Percentiles rank a stretch among this genome's conserved stretches.
These are phyloP conservation scores for Calonectria henricotiae DNA, from an alignment of 2,329 filamentous ascomycete species.

Conservation along the genomic window DNA sequence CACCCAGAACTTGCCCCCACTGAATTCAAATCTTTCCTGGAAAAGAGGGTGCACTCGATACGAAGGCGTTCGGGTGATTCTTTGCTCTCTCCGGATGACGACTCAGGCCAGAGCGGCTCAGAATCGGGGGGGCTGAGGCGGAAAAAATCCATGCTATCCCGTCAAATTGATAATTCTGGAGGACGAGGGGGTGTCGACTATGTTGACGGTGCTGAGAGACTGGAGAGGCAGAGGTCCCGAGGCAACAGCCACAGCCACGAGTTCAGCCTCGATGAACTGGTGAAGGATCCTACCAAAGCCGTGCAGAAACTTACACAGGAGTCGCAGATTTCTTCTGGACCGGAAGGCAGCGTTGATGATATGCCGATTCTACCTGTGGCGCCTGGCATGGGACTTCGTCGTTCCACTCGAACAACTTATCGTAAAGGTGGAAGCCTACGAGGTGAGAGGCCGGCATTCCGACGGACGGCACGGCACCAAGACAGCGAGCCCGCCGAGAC, in stretches of 20 bases:
- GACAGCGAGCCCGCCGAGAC: constrained; percentile 68
- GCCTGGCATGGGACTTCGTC: constrained; percentile 84
- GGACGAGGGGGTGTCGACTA: constrained; percentile 76
- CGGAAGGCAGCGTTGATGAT: constrained; percentile 74
- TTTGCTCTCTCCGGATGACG: constrained; percentile 72
- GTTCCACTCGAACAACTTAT: constrained; percentile 94
- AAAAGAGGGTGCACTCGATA: constrained; percentile 93
- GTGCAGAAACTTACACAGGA: constrained; percentile 80
- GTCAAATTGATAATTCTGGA: constrained; percentile 85
- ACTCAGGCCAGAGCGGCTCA: constrained; percentile 69
- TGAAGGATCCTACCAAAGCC: constrained; percentile 82
- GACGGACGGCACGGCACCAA: constrained; percentile 76
- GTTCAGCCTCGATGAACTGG: constrained; percentile 84
- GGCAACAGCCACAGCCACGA: constrained; percentile 70
- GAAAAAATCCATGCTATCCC: constrained; percentile 96
- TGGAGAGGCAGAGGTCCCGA: constrained; percentile 82
- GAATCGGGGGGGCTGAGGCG: constrained; percentile 79
- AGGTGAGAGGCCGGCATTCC: constrained; percentile 82
- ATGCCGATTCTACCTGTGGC: constrained; percentile 88
- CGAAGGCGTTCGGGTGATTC: constrained; percentile 85
- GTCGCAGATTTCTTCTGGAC: constrained; percentile 63
- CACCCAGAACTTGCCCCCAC: constrained; percentile 96
- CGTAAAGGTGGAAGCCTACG: constrained; percentile 87
- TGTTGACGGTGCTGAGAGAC: constrained; percentile 85
- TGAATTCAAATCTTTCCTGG: constrained; percentile 97